phyloP scores from a whole-genome alignment of 108 stramenopile species.

The Skeletonema tropicum region DNA sequence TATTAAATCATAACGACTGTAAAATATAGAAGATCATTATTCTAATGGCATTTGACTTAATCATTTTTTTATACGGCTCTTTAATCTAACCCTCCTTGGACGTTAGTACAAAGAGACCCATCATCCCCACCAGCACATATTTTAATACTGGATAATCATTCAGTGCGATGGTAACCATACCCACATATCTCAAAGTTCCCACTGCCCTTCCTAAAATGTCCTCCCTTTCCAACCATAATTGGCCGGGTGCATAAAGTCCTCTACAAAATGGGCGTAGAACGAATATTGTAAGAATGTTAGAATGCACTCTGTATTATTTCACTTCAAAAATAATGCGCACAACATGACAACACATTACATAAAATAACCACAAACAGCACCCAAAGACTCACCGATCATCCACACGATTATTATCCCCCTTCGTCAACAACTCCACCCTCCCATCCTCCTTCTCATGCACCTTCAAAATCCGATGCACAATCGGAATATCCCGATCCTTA shows the following conservation, averaged over 20 bases:
- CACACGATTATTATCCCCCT: conserved; percentile 99
- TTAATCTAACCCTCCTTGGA: conserved; percentile 90
- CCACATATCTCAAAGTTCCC: conserved; percentile 95
- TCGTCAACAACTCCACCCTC: conserved; percentile 94
- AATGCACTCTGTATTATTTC: not conserved
- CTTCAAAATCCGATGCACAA: conserved; percentile 98
- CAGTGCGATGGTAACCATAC: conserved; percentile 99
- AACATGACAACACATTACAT: not conserved
- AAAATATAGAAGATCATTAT: not conserved
- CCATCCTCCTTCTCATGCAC: conserved; percentile 91
- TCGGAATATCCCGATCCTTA: conserved; percentile 99
- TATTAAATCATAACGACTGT: conserved; percentile 1
- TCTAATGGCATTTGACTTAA: not conserved
- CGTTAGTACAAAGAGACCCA: conserved; percentile 99
- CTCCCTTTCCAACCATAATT: conserved; percentile 97
- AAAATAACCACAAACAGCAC: not conserved
- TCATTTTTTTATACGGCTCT: not conserved
- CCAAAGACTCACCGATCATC: conserved; percentile 82
- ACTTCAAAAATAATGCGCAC: not conserved
- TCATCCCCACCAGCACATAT: conserved; percentile 97
- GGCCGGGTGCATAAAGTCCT: conserved; percentile 98
- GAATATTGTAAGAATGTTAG: not conserved
- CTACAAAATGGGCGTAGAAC: not conserved
- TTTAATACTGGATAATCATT: conserved; percentile 99
- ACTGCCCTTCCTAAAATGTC: conserved; percentile 98